These are phyloP conservation scores for Paratrimastix pyriformis DNA, from an alignment of 78 protist species.

Conservation along the genomic window DNA sequence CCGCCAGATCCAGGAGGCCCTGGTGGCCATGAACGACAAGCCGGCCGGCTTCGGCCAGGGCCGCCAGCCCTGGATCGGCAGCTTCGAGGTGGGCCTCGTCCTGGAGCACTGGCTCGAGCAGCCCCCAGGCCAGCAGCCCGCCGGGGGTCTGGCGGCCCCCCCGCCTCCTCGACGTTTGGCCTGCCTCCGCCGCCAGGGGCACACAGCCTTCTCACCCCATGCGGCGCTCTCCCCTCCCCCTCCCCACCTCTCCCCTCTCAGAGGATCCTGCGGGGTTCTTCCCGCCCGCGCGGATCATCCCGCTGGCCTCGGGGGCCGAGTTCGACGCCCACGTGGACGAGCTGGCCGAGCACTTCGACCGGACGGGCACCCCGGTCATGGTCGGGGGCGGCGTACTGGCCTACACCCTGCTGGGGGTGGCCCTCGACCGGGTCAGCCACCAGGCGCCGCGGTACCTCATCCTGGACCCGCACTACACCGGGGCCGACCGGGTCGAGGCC, in stretches of 20 bases:
- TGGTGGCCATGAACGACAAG: conserved; percentile 49
- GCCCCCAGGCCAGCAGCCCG: too few relatives aligned
- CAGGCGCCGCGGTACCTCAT: conserved; percentile 55
- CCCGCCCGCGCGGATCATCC: neutral
- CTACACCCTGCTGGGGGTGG: conserved; percentile 64
- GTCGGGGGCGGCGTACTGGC: conserved; percentile 75
- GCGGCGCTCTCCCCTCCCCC: too few relatives aligned
- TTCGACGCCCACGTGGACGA: neutral
- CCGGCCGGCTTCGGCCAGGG: conserved; percentile 32
- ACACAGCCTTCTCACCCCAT: too few relatives aligned
- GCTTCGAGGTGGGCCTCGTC: conserved; percentile 47
- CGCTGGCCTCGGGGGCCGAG: neutral
- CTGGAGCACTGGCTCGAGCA: conserved; percentile 26
- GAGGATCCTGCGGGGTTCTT: neutral
- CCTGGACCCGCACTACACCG: conserved; percentile 72
- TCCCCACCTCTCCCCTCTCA: too few relatives aligned
- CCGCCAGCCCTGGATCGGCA: conserved; percentile 67
- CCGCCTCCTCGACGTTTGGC: conserved; percentile 45
- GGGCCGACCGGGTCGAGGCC: conserved; percentile 23
- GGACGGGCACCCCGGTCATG: conserved; percentile 62
- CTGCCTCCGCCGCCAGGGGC: neutral
- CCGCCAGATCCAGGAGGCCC: conserved; percentile 46
- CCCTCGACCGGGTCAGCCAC: conserved; percentile 21
- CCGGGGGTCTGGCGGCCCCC: too few relatives aligned
- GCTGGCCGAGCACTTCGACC: conserved; percentile 53